These are phyloP conservation scores for Chalciporus chontae DNA, from an alignment of 768 basidiomycete genomes.

Conservation along the genomic window DNA sequence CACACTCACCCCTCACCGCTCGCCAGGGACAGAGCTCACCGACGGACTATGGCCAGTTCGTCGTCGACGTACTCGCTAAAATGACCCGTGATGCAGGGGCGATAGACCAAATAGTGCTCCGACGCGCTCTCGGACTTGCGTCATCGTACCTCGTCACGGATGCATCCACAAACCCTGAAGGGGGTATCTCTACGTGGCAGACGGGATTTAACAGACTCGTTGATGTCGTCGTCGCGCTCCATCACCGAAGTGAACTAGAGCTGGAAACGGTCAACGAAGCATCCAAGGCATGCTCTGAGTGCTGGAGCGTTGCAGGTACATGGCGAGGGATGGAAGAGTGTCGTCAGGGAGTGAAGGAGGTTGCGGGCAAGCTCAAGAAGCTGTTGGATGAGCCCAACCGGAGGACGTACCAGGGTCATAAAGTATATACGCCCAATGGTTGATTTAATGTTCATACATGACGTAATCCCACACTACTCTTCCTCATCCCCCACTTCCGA, in stretches of 20 bases:
- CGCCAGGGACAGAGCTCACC: slow-evolving; percentile 34
- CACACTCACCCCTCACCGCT: not conserved
- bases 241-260: slow-evolving; percentile 63
- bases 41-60: slow-evolving; percentile 62
- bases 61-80: slow-evolving; percentile 50
- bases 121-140: slow-evolving; percentile 63
- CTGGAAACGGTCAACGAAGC: slow-evolving; percentile 74
- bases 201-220: slow-evolving; percentile 65
- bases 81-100: slow-evolving; percentile 43
- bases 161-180: slow-evolving; percentile 54
- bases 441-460: not conserved
- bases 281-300: slow-evolving; percentile 63
- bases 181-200: slow-evolving; percentile 60
- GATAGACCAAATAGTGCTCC: slow-evolving; percentile 60
- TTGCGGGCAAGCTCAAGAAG: slow-evolving; percentile 58
- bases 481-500: not conserved
- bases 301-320: slow-evolving; percentile 68
- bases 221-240: slow-evolving; percentile 70
- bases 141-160: slow-evolving; percentile 81
- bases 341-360: slow-evolving; percentile 56
- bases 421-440: slow-evolving; percentile 30
- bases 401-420: slow-evolving; percentile 31
- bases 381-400: slow-evolving; percentile 36
- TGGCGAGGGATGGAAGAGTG: slow-evolving; percentile 68
- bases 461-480: slow-evolving; percentile 17